Evolutionary conservation across 768 basidiomycete species (phyloP).

Genomic region (Melanogaster broomeanus): DNA sequence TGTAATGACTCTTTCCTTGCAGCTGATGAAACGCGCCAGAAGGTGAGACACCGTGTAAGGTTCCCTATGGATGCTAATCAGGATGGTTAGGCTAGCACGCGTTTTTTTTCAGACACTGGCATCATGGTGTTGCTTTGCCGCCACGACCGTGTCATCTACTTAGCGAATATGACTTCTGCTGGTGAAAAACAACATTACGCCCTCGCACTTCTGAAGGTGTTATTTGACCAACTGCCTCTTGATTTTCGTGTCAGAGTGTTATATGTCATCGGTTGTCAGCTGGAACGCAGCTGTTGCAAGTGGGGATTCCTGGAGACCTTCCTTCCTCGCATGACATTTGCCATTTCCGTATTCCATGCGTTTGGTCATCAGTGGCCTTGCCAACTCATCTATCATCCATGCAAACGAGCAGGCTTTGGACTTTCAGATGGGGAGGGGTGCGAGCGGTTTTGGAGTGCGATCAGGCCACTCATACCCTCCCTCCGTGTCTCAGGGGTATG

Average conservation of each 20-base stretch:
- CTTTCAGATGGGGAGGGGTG: too few relatives aligned
- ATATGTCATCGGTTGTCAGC: slow-evolving; percentile 30
- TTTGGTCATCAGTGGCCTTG: slow-evolving; percentile 37
- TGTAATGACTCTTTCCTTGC: slow-evolving; percentile 32
- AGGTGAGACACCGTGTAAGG: neutral
- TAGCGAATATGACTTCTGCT: slow-evolving; percentile 16
- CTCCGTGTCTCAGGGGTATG: slow-evolving; percentile 20
- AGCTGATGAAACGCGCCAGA: slow-evolving; percentile 11
- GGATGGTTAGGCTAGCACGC: slow-evolving; percentile 11
- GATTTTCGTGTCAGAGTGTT: slow-evolving; percentile 13
- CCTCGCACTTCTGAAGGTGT: slow-evolving; percentile 14
- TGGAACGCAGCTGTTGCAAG: slow-evolving; percentile 17
- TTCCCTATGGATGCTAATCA: neutral
- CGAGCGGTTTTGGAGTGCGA: slow-evolving; percentile 24
- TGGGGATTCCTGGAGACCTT: slow-evolving; percentile 3
- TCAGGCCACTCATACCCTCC: slow-evolving; percentile 19
- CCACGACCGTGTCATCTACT: slow-evolving; percentile 19
- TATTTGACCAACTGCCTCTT: slow-evolving; percentile 19
- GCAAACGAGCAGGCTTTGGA: slow-evolving; percentile 26
- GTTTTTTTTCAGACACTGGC: slow-evolving; percentile 19
- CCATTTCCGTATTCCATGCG: too few relatives aligned
- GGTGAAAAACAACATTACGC: slow-evolving; percentile 27
- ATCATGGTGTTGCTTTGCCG: slow-evolving; percentile 25
- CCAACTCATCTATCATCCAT: slow-evolving; percentile 38
- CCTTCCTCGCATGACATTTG: slow-evolving; percentile 26